phyloP scores from a whole-genome alignment of 192 early-diverging fungal genomes.

The Backusella australiensis region DNA sequence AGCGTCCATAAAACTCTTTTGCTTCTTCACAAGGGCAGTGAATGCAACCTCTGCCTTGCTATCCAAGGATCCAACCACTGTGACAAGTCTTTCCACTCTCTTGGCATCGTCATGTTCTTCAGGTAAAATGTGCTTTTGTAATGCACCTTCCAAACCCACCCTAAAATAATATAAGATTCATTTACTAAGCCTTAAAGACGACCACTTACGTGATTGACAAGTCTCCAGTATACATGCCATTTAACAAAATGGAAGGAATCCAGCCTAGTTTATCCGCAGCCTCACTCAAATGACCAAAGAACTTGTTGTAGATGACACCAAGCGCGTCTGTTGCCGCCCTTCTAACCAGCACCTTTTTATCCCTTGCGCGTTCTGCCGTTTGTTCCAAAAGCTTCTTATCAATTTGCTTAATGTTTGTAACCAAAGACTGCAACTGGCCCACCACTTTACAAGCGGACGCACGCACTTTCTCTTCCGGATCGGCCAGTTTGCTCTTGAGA shows the following conservation, averaged over 20 bases:
- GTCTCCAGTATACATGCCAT: conserved; percentile 85
- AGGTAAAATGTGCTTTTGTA: conserved; percentile 65
- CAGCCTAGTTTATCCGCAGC: conserved; percentile 69
- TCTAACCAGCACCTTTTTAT: conserved; percentile 74
- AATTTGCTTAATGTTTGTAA: conserved; percentile 51
- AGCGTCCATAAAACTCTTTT: conserved; percentile 36
- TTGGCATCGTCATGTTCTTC: conserved; percentile 47
- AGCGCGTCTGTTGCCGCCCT: conserved; percentile 75
- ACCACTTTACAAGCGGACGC: conserved; percentile 67
- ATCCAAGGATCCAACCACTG: conserved; percentile 62
- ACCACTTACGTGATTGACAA: conserved; percentile 64
- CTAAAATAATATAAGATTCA: neutral
- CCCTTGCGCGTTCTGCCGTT: conserved; percentile 80
- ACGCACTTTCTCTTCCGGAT: conserved; percentile 94
- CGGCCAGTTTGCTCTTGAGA: conserved; percentile 68
- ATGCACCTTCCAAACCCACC: conserved; percentile 56
- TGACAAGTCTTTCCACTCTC: conserved; percentile 67
- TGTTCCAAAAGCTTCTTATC: conserved; percentile 56
- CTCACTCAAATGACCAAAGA: conserved; percentile 62
- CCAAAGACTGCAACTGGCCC: conserved; percentile 58
- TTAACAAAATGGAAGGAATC: conserved; percentile 82
- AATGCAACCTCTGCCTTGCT: conserved; percentile 74
- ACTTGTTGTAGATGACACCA: conserved; percentile 69
- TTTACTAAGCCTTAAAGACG: neutral
- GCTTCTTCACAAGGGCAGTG: conserved; percentile 68